Evolutionary conservation across 179 eudicot genomes (phyloP).

Genomic region (Beta macrorhiza): DNA sequence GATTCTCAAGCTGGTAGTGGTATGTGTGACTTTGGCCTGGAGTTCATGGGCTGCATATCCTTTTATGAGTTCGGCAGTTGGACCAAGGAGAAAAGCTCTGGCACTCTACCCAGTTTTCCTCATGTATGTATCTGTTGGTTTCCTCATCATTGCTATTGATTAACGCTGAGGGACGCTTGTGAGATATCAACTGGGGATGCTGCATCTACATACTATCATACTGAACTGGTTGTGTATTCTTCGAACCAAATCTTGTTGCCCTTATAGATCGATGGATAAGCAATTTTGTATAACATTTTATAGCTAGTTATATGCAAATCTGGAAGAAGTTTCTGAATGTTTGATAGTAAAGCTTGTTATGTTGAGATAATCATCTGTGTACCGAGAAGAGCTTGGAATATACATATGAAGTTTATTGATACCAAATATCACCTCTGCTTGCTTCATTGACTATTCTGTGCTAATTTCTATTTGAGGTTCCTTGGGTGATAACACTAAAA

Average conservation of each 20-base stretch:
- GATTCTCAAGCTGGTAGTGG: constrained; percentile 69
- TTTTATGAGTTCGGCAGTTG: constrained; percentile 95
- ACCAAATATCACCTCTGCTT: not conserved
- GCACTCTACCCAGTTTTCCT: constrained; percentile 94
- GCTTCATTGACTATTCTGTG: not conserved
- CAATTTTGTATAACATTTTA: constrained; percentile 35
- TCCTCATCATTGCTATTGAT: constrained; percentile 91
- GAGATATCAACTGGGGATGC: constrained; percentile 9
- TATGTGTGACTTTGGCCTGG: constrained; percentile 83
- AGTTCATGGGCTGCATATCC: constrained; percentile 99
- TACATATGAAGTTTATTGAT: not conserved
- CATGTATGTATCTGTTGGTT: constrained; percentile 96
- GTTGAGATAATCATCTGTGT: constrained; percentile 7
- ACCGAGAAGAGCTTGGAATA: not conserved
- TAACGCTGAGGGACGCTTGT: constrained; percentile 20
- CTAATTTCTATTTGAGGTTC: not conserved
- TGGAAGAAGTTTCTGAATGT: constrained; percentile 3
- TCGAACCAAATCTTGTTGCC: constrained; percentile 15
- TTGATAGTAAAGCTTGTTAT: not conserved
- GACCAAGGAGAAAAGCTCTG: constrained; percentile 90
- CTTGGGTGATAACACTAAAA: no score
- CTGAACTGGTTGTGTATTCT: constrained; percentile 30
- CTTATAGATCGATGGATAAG: constrained; percentile 19
- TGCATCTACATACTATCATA: not conserved
- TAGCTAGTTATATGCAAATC: constrained; percentile 20